Evolutionary conservation across 768 basidiomycete genomes (phyloP).

Genomic region (Aureoboletus auriporus): DNA sequence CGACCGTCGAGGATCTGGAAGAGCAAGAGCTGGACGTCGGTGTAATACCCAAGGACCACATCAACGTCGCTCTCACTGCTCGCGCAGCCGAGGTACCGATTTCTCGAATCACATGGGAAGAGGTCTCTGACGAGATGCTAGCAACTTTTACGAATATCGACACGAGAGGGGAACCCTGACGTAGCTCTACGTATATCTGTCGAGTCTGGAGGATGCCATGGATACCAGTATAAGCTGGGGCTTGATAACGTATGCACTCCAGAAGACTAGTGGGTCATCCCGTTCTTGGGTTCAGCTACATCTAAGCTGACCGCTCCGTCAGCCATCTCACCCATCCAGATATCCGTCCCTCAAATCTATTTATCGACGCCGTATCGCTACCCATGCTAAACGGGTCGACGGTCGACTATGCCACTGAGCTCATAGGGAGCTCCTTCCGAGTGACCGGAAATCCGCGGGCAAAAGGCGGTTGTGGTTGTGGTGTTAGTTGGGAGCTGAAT

Average conservation of each 20-base stretch:
- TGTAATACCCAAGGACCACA: constrained; percentile 48
- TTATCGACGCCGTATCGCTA: constrained; percentile 83
- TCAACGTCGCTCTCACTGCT: constrained; percentile 59
- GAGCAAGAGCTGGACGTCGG: constrained; percentile 61
- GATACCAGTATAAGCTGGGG: constrained; percentile 93
- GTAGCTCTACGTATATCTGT: constrained; percentile 79
- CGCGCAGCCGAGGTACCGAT: constrained; percentile 64
- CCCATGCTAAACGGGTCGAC: constrained; percentile 81
- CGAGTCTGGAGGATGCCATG: constrained; percentile 96
- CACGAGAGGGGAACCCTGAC: constrained; percentile 53
- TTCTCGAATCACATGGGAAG: constrained; percentile 4
- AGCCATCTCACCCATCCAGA: constrained; percentile 70
- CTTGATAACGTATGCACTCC: constrained; percentile 55
- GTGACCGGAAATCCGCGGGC: constrained; percentile 86
- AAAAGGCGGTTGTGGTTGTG: constrained; percentile 90
- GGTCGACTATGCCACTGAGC: constrained; percentile 86
- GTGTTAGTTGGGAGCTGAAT: constrained; percentile 91
- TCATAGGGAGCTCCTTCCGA: constrained; percentile 89
- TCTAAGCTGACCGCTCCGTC: not conserved
- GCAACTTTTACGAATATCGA: constrained; percentile 74
- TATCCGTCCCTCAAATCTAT: constrained; percentile 64
- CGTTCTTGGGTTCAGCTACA: too few species aligned
- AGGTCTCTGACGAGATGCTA: constrained; percentile 26
- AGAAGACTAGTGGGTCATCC: constrained; percentile 77
- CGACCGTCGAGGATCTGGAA: constrained; percentile 51